phyloP scores from a whole-genome alignment of 106 monocot genomes.

The Dendrobium catenatum region DNA sequence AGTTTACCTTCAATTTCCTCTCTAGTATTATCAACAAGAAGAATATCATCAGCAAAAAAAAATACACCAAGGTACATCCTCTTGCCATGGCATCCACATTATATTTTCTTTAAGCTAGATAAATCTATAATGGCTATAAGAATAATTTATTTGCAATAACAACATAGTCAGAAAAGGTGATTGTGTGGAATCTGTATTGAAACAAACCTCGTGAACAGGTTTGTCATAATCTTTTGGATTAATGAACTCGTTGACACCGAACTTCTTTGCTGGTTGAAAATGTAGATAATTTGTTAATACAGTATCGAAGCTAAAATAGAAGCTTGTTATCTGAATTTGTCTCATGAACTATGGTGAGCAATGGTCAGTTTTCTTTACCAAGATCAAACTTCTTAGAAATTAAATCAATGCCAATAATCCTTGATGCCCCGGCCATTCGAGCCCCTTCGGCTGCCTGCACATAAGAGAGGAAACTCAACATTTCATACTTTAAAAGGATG shows the following conservation, averaged over 20 bases:
- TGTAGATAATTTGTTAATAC: not conserved
- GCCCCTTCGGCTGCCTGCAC: slow-evolving; percentile 41
- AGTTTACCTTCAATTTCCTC: no score
- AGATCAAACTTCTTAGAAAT: slow-evolving; percentile 26
- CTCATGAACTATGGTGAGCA: not conserved
- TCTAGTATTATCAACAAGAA: no score
- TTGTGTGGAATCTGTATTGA: not conserved
- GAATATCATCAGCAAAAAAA: no score
- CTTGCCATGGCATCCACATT: no score
- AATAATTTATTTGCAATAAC: not conserved
- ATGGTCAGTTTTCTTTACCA: slow-evolving; percentile 15
- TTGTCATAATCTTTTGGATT: slow-evolving; percentile 44
- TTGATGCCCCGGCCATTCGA: slow-evolving; percentile 34
- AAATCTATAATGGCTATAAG: not conserved
- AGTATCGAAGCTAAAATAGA: not conserved
- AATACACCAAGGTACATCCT: no score
- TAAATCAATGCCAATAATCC: slow-evolving; percentile 42
- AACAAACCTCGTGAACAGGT: slow-evolving; percentile 42
- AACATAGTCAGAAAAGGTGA: not conserved
- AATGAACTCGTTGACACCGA: slow-evolving; percentile 37
- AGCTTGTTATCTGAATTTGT: not conserved
- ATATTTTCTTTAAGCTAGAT: not conserved
- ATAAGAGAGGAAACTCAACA: not conserved
- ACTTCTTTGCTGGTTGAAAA: slow-evolving; percentile 24
- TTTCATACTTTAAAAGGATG: not conserved